Evolutionary conservation across 129 eudicot genomes (phyloP).

Genomic region (Flaveria bidentis): DNA sequence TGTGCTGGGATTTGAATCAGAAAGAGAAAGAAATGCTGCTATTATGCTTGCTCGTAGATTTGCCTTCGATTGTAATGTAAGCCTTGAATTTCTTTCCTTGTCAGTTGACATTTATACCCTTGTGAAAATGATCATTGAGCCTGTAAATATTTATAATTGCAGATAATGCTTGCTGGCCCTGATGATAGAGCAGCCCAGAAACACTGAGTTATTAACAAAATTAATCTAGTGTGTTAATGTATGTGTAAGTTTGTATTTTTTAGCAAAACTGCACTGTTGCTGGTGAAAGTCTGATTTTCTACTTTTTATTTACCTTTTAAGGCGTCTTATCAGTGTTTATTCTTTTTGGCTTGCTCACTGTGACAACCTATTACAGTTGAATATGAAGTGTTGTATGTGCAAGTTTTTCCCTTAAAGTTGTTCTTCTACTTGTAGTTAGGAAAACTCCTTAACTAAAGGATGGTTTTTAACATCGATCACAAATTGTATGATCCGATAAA

Average conservation of each 20-base stretch:
- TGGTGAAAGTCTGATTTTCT: constrained; percentile 21
- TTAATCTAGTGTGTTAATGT: constrained; percentile 31
- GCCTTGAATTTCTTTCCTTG: constrained; percentile 20
- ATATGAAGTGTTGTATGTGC: constrained; percentile 25
- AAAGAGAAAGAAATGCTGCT: constrained; percentile 92
- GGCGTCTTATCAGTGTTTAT: constrained; percentile 29
- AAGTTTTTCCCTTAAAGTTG: neutral
- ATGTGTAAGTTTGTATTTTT: constrained; percentile 32
- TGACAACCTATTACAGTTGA: constrained; percentile 22
- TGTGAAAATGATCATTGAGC: neutral
- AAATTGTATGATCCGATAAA: no score
- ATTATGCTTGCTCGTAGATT: constrained; percentile 95
- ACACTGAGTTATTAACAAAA: neutral
- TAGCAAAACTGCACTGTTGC: constrained; percentile 21
- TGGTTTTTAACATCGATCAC: no score
- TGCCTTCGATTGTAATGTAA: constrained; percentile 96
- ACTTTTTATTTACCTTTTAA: constrained; percentile 24
- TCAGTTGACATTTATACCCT: neutral
- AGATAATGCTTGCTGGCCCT: constrained; percentile 92
- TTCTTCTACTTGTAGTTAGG: neutral
- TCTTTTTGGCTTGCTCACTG: constrained; percentile 22
- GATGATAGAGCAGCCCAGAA: constrained; percentile 68
- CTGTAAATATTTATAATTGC: constrained; percentile 8
- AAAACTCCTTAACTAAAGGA: no score
- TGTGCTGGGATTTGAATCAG: constrained; percentile 85